Base-by-base conservation (phyloP, 257 asterid genomes). In the Lycium barbarum region DNA sequence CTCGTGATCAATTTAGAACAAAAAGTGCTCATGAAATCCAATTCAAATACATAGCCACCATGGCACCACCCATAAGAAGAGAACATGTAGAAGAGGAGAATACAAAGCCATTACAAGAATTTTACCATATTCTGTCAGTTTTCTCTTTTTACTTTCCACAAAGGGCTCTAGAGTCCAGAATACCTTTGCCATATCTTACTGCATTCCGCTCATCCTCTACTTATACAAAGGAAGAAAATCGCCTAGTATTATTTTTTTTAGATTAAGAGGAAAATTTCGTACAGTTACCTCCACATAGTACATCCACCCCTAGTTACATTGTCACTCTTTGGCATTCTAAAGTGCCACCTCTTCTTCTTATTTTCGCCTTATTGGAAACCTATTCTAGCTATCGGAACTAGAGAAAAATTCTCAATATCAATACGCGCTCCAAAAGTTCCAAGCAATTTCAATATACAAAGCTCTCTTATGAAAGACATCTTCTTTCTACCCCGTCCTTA, bases 221-320 rank as follows among this genome's bases (percentile, higher is more conserved):
- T 68, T 36, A 15, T 68, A 68, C n/a, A 38, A 15, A 70, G 54
- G 78, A 70, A 70, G 47, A 49, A 66, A 66, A 67, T 35, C 61
- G 38, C 13, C 14, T 2, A 3, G 12, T 7, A 35, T 12, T 35
- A 1, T 35, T 15, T 36, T 4, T 18, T 68, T 68, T 68, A 68
- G 26, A 36, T 68, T 8, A 70, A 17, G 65, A 58, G 26, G 79
- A 71, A 71, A 38, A 40, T 8, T 13, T 1, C 22, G 17, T 5
- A 72, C 6, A 10, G 57, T 47, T 12, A 47, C 10, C 43, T 47
- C 43, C 55, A 4, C 55, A 71, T 40, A 20, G 33, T 43, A 71
- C 35, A 70, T 43, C 76, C 38, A 47, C 1, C 36, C 3, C 38
- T 47, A 6, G 22, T 49, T 2, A 73, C 11, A 14, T 20, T n/a